These are phyloP conservation scores for Candida sakaeoensis DNA, from an alignment of 805 yeast genomes.

Conservation along the genomic window DNA sequence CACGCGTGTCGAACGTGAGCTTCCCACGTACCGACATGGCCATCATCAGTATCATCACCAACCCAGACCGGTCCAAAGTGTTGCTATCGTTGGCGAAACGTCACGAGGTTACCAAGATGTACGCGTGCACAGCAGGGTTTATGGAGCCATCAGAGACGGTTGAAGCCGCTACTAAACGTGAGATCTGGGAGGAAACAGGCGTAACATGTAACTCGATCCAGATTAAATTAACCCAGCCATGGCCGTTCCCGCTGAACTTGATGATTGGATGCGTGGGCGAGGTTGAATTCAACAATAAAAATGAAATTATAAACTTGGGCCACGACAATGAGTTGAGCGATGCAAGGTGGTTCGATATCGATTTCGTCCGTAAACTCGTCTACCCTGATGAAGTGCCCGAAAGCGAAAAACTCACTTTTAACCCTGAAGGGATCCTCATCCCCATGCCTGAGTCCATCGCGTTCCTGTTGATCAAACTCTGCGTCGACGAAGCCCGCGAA, in stretches of 20 bases:
- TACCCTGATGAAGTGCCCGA: constrained; percentile 13
- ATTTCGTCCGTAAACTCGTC: constrained; percentile 44
- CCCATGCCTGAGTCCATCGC: constrained; percentile 47
- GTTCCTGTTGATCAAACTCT: constrained; percentile 38
- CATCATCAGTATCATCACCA: constrained; percentile 74
- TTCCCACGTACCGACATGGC: constrained; percentile 94
- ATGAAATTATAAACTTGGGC: constrained; percentile 64
- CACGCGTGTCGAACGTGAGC: constrained; percentile 65
- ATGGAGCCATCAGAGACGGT: constrained; percentile 93
- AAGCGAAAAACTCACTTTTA: constrained; percentile 19
- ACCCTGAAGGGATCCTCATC: constrained; percentile 35
- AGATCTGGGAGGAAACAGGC: constrained; percentile 96
- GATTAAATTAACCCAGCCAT: constrained; percentile 79
- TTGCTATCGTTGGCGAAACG: constrained; percentile 71
- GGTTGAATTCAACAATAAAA: constrained; percentile 65
- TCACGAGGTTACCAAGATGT: constrained; percentile 53
- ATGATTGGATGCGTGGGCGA: constrained; percentile 90
- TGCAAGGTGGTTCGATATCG: constrained; percentile 77
- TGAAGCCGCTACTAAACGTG: constrained; percentile 83
- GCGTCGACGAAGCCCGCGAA: constrained; percentile 24
- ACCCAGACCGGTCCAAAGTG: constrained; percentile 54
- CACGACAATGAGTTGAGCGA: constrained; percentile 85
- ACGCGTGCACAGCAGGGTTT: constrained; percentile 89
- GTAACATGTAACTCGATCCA: constrained; percentile 55
- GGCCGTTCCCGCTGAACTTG: constrained; percentile 94